These are phyloP conservation scores for Fusarium sp. DNA, from an alignment of 2,329 filamentous ascomycete species.

Conservation along the genomic window DNA sequence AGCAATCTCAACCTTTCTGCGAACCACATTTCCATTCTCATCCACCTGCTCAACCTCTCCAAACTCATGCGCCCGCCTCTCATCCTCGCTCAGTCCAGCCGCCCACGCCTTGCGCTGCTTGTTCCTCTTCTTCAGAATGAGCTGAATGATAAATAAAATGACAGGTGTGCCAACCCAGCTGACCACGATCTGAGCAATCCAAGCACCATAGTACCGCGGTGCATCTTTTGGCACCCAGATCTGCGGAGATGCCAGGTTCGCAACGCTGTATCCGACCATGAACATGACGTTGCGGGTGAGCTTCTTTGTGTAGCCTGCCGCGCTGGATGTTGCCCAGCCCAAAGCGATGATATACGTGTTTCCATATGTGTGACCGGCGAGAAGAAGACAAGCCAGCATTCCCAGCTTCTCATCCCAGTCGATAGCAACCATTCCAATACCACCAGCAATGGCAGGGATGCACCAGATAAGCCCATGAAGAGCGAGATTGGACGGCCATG, in stretches of 20 bases:
- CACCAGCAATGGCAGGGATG: slow-evolving; percentile 41
- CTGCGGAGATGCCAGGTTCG: slow-evolving; percentile 52
- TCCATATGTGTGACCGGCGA: slow-evolving; percentile 50
- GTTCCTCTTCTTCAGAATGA: slow-evolving; percentile 49
- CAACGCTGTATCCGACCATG: slow-evolving; percentile 51
- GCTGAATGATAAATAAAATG: slow-evolving; percentile 48
- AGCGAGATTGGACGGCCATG: slow-evolving; percentile 48
- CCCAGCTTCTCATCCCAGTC: slow-evolving; percentile 36
- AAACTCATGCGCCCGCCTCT: slow-evolving; percentile 26
- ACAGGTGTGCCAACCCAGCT: slow-evolving; percentile 52
- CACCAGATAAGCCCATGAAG: slow-evolving; percentile 46
- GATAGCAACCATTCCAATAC: slow-evolving; percentile 45
- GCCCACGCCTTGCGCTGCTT: slow-evolving; percentile 40
- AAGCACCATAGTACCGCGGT: slow-evolving; percentile 45
- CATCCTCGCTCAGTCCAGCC: slow-evolving; percentile 43
- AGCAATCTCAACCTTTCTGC: slow-evolving; percentile 50
- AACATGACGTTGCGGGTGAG: slow-evolving; percentile 56
- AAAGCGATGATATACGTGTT: slow-evolving; percentile 47
- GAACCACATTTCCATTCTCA: slow-evolving; percentile 46
- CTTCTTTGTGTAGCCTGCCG: slow-evolving; percentile 57
- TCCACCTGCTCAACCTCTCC: slow-evolving; percentile 36
- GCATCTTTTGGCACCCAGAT: slow-evolving; percentile 48
- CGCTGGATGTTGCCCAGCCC: slow-evolving; percentile 52
- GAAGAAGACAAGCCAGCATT: slow-evolving; percentile 40
- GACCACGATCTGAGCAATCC: slow-evolving; percentile 41